A percentile compares a stretch with the other conserved stretches of the same genome.
Evolutionary conservation across 352 stramenopile species (phyloP).

Genomic region (Phytophthora pini): DNA sequence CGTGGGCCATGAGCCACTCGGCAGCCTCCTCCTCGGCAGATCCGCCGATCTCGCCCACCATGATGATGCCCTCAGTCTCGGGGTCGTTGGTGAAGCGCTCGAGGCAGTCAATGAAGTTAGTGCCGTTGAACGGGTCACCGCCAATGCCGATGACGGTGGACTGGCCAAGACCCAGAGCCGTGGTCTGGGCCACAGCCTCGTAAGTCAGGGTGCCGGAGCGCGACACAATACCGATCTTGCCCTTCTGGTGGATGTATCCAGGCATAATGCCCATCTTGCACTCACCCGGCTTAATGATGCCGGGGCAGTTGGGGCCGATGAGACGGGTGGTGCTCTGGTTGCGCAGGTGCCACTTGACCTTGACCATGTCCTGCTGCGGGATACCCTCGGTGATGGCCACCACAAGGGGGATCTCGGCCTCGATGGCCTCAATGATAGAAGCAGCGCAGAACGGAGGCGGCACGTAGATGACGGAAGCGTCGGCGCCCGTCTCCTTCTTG

Average conservation of each 20-base stretch:
- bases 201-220: slow-evolving; percentile 99
- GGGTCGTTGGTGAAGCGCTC: slow-evolving; percentile 99
- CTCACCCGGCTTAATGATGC: slow-evolving; percentile 99
- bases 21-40: slow-evolving; percentile 98
- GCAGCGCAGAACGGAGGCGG: slow-evolving; percentile 97
- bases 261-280: slow-evolving; percentile 99
- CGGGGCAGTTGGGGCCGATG: slow-evolving; percentile 99
- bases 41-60: slow-evolving; percentile 99
- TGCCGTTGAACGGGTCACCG: slow-evolving; percentile 99
- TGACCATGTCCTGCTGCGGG: slow-evolving; percentile 99
- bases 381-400: slow-evolving; percentile 99
- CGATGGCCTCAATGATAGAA: slow-evolving; percentile 99
- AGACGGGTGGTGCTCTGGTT: slow-evolving; percentile 95
- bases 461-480: slow-evolving; percentile 99
- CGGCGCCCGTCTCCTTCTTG: slow-evolving; percentile 89
- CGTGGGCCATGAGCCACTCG: slow-evolving; percentile 98
- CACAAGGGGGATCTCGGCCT: slow-evolving; percentile 96
- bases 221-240: slow-evolving; percentile 99
- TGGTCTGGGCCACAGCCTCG: slow-evolving; percentile 99
- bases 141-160: slow-evolving; percentile 99
- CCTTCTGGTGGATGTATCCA: slow-evolving; percentile 98
- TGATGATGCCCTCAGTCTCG: slow-evolving; percentile 99
- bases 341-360: slow-evolving; percentile 95
- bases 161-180: slow-evolving; percentile 95
- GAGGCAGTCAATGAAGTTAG: slow-evolving; percentile 99